These are phyloP conservation scores for Phialemoniopsis sp. DNA, from an alignment of 2,329 filamentous ascomycete species.

Conservation along the genomic window DNA sequence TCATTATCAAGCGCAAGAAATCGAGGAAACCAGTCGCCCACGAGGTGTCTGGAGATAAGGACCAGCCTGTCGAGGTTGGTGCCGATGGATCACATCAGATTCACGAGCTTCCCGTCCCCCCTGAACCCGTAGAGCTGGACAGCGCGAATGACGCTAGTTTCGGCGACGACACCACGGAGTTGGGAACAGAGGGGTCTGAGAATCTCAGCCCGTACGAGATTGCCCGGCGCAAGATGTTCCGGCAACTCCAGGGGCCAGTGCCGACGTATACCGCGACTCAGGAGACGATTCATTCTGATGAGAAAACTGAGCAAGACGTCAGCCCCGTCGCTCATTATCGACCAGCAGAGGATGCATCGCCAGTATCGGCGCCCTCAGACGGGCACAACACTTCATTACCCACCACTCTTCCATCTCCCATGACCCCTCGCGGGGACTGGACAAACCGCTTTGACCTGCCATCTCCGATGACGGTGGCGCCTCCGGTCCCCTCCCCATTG, in stretches of 20 bases:
- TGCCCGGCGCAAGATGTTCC: constrained; percentile 44
- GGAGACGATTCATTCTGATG: constrained; percentile 12
- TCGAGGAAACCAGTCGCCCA: constrained; percentile 17
- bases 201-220: constrained; percentile 45
- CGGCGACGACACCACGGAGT: constrained; percentile 27
- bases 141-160: constrained; percentile 30
- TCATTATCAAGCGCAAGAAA: constrained; percentile 31
- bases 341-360: constrained; percentile 22
- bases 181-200: constrained; percentile 33
- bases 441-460: constrained; percentile 33
- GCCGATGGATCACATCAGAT: constrained; percentile 42
- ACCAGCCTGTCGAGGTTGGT: constrained; percentile 31
- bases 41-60: constrained; percentile 19
- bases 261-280: constrained; percentile 31
- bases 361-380: constrained; percentile 25
- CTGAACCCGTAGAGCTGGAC: constrained; percentile 45
- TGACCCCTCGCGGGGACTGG: constrained; percentile 42
- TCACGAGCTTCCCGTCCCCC: constrained; percentile 45
- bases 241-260: constrained; percentile 44
- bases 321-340: constrained; percentile 27
- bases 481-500: constrained; percentile 18
- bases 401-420: constrained; percentile 40
- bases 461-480: constrained; percentile 35
- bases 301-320: constrained; percentile 27
- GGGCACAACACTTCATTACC: constrained; percentile 32